These are phyloP conservation scores for Penicillium tannophilum DNA, from an alignment of 495 filamentous ascomycete species.

Conservation along the genomic window DNA sequence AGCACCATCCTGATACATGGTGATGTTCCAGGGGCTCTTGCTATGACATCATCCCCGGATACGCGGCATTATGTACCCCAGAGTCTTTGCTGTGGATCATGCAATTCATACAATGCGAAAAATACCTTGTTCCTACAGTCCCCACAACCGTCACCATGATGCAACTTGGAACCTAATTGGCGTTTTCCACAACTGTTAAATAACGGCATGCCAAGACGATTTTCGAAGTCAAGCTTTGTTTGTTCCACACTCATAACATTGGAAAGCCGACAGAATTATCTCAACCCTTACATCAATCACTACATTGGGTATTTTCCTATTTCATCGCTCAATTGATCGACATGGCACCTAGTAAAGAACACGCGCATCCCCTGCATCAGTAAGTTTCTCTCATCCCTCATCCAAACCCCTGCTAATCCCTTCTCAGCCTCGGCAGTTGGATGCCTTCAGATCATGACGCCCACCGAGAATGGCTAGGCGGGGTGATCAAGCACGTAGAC, in stretches of 20 bases:
- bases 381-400: neutral
- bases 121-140: too few relatives aligned
- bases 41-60: neutral
- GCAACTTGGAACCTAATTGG: neutral
- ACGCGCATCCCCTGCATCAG: slow-evolving; percentile 9
- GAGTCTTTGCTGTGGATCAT: neutral
- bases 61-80: neutral
- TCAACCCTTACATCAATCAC: too few relatives aligned
- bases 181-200: neutral
- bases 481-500: slow-evolving; percentile 37
- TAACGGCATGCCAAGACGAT: neutral
- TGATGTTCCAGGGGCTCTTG: too few relatives aligned
- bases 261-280: too few relatives aligned
- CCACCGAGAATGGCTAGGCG: slow-evolving; percentile 40
- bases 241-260: neutral
- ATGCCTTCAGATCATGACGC: slow-evolving; percentile 35
- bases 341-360: neutral
- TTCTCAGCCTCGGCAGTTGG: slow-evolving; percentile 35
- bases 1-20: too few relatives aligned
- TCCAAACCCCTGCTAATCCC: neutral
- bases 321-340: neutral
- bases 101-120: too few relatives aligned
- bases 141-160: slow-evolving; percentile 15
- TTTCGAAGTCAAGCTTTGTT: neutral
- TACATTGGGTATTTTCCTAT: too few relatives aligned